Evolutionary conservation across 257 asterid genomes (phyloP), one percentile per base, ranked within the genome.

Genomic region (Ajuga chamaepitys): DNA sequence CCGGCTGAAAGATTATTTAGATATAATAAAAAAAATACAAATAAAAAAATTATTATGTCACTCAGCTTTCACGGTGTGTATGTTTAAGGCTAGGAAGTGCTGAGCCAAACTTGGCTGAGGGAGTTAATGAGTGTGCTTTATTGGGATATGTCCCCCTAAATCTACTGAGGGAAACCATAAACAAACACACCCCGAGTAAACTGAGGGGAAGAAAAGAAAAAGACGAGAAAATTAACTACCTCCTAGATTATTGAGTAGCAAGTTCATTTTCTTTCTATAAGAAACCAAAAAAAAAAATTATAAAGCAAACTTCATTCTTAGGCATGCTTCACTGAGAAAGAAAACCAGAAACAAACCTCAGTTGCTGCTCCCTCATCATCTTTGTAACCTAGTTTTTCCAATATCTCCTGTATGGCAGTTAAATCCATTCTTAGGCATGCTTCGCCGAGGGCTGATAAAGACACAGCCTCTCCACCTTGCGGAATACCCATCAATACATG

Each of bases 321-420:
- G n/a, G n/a, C n/a, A n/a, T n/a, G n/a, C n/a, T n/a, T n/a, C n/a
- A 26, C 4, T 0, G 5, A 30, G 7, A 28, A 28, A 28, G 5
- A 28, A 28, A 28, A 62, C 17, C 20, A 57, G 42, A 64, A 74
- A 68, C 66, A 41, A 75, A 85, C 92, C 92, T 85, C 92, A 45
- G 88, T 82, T 30, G 92, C 83, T 18, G 86, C 83, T 71, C 89
- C 94, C 71, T 86, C 94, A 9, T 86, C 94, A 66, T 86, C 89
- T 81, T 83, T 86, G 80, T 86, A 86, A 25, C 85, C 79, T 70
- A 81, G 87, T 57, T 81, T 83, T 64, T 83, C 89, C 59, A 86
- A 35, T 34, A 83, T 81, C 81, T 86, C 94, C 22, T 86, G 94
- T 40, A 79, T 86, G 68, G 94, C 89, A 60, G 94, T 83, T 68